phyloP scores from a whole-genome alignment of 2,329 filamentous ascomycete species.

The Cadophora malorum region DNA sequence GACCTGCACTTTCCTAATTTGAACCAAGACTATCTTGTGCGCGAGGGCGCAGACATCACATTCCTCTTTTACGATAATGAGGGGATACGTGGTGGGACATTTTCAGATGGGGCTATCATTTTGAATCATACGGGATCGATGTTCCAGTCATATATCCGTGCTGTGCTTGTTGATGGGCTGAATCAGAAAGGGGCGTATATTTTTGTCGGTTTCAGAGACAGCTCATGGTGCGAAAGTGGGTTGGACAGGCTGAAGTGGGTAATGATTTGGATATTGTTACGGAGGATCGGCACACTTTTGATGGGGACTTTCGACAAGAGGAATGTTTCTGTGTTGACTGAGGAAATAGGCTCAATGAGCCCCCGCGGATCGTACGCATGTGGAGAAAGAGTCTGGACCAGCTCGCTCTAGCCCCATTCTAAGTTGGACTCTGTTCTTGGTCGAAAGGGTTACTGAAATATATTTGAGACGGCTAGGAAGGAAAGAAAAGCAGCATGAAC shows the following conservation, averaged over 20 bases:
- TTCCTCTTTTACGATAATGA: neutral
- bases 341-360: neutral
- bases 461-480: too few species aligned
- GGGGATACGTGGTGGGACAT: neutral
- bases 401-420: too few species aligned
- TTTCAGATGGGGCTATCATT: neutral
- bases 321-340: neutral
- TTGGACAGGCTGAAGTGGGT: neutral
- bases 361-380: too few species aligned
- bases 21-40: neutral
- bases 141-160: neutral
- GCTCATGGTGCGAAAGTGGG: neutral
- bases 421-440: too few species aligned
- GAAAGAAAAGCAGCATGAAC: too few species aligned
- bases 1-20: neutral
- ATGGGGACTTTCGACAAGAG: neutral
- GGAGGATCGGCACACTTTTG: neutral
- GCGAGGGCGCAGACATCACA: neutral
- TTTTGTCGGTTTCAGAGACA: neutral
- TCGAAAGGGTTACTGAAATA: too few species aligned
- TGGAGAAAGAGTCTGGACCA: too few species aligned
- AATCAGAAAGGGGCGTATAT: too few species aligned
- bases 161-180: slow-evolving; percentile 1
- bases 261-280: neutral
- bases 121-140: neutral